A percentile compares a stretch with the other conserved stretches of the same genome.
Conservation (phyloP, 2,329 filamentous ascomycete genomes). For the Lachnellula arida region DNA sequence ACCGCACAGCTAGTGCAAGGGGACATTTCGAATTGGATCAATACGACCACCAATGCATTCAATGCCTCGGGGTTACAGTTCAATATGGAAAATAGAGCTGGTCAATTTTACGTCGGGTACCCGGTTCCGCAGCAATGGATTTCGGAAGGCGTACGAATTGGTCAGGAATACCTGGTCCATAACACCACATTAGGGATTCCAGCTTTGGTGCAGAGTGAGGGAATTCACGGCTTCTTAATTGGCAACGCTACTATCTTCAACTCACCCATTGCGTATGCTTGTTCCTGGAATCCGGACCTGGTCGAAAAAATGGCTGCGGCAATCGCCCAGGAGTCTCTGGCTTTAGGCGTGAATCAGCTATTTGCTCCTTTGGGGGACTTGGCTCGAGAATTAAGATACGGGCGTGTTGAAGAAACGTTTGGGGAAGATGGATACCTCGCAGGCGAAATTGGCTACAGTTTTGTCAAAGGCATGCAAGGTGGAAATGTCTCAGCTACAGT, state of each 20-base stretch:
- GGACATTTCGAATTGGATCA: constrained; percentile 70
- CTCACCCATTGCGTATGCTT: constrained; percentile 67
- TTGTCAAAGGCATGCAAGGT: constrained; percentile 57
- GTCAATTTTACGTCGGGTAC: constrained; percentile 68
- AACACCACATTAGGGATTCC: constrained; percentile 67
- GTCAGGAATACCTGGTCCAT: constrained; percentile 63
- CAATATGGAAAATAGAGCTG: constrained; percentile 50
- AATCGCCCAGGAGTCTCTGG: constrained; percentile 61
- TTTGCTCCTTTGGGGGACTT: constrained; percentile 69
- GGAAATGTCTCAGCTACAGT: constrained; percentile 65
- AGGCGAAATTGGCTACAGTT: constrained; percentile 62
- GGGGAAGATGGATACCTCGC: constrained; percentile 64
- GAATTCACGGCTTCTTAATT: constrained; percentile 67
- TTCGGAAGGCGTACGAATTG: constrained; percentile 56
- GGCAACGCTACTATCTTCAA: constrained; percentile 76
- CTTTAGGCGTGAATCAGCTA: constrained; percentile 67
- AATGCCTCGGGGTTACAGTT: constrained; percentile 62
- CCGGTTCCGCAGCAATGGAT: constrained; percentile 60
- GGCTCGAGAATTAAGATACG: constrained; percentile 65
- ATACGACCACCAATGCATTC: constrained; percentile 60
- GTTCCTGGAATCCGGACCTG: constrained; percentile 63
- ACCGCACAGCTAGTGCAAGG: constrained; percentile 64
- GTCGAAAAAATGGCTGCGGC: constrained; percentile 61
- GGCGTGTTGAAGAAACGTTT: constrained; percentile 69
- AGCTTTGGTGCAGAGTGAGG: constrained; percentile 68